Evolutionary conservation across 331 rosid species (phyloP), one percentile per base, ranked within the genome.

Genomic region (Acacia concinna): DNA sequence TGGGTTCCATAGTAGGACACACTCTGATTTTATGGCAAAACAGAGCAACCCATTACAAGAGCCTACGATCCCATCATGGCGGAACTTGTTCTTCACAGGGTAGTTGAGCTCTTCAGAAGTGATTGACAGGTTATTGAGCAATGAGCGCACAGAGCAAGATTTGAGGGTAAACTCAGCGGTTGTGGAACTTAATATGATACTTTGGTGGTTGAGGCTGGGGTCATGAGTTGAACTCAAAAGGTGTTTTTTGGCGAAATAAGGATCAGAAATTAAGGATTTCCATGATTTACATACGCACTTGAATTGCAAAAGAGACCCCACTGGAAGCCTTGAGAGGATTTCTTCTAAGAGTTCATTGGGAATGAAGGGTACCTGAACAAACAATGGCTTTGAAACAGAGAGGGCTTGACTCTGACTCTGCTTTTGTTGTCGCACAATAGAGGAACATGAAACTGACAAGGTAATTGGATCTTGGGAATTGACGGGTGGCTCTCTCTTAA

Each of bases 1-100:
- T n/a, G 90, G 90, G 66, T 87, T 87, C 90, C 90, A 87, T 3
- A 87, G 84, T 73, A 84, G 86, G 28, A 82, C 86, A 76, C 83
- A 77, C 28, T 84, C 88, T 32, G 86, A 83, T 51, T 84, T 81
- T 15, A 87, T 82, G 25, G 90, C 84, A 20, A 87, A 84, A 79
- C 88, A 84, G 1, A 87, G 81, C 70, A 87, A 73, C 1, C 90
- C 90, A 38, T 87, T 81, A 74, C 90, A 87, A 68, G 90, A 79
- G 12, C 90, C 88, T 76, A 87, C 78, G 27, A 84, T 84, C 1
- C 86, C 83, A 38, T 84, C 90, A 34, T 82, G 88, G 8, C 90
- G 86, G 30, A 43, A 84, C 73, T 84, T 84, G 74, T 87, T 84
- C 56, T 87, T 87, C 35, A 87, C 88, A 23, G 88, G 90, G 54